Conservation (phyloP, 2,329 filamentous ascomycete genomes). For the Colletotrichum incanum region DNA sequence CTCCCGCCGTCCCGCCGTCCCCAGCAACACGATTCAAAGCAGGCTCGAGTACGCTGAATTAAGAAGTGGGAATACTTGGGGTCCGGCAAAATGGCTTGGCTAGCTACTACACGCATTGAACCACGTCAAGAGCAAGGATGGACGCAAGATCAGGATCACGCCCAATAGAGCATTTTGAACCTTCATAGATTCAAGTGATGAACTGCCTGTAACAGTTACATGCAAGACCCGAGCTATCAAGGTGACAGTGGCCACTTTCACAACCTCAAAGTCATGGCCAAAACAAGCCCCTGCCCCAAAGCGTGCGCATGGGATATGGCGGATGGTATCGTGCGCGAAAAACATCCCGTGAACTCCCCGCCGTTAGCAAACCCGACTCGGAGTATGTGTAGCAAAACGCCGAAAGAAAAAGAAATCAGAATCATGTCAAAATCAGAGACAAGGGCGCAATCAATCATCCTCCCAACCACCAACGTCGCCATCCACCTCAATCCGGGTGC, state of each 20-base stretch:
- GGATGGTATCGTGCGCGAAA: constrained; percentile 38
- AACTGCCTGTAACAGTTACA: neutral
- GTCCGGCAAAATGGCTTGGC: neutral
- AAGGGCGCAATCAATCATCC: constrained; percentile 51
- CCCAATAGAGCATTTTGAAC: neutral
- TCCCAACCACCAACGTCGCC: constrained; percentile 60
- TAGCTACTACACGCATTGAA: no score
- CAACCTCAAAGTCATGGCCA: neutral
- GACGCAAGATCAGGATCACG: no score
- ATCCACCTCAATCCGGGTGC: constrained; percentile 78
- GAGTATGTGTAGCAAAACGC: constrained; percentile 19
- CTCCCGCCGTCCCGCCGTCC: neutral
- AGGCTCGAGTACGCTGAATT: neutral
- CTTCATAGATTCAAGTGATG: neutral
- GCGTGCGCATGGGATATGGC: constrained; percentile 12
- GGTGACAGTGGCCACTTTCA: neutral
- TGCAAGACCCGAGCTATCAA: neutral
- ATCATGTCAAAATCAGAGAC: neutral
- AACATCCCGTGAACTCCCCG: constrained; percentile 31
- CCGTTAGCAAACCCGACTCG: neutral
- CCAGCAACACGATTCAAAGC: neutral
- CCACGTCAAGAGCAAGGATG: neutral
- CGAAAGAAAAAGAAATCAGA: neutral
- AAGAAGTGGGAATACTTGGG: neutral
- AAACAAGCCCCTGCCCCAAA: constrained; percentile 1